Evolutionary conservation across 192 early-diverging fungal genomes (phyloP), one percentile per base, ranked within the genome.

Genomic region (Coemansia sp.): DNA sequence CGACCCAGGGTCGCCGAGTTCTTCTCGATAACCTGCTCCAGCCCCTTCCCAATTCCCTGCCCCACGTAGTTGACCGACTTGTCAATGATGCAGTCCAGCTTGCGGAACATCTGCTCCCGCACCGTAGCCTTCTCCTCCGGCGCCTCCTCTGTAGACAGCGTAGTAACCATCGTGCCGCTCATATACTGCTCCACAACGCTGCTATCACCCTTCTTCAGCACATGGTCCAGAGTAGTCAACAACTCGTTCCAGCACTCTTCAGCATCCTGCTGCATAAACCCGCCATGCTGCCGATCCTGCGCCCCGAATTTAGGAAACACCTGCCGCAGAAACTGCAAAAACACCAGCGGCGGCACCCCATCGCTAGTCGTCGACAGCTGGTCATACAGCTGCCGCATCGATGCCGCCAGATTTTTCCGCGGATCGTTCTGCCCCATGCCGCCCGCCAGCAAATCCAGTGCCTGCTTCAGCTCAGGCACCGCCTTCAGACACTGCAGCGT

Each of bases 161-260:
- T 88, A 1, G 78, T 82, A 5, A 70, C 84, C 67, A 87, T 83
- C 50, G 82, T 72, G 18, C 90, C 91, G 18, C 77, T 90, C 92
- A 99, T 93, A 63, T 88, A 95, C 70, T 89, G 88, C 0, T 92
- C 87, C 24, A 97, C 84, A 20, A 75, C 50, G 5, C 66, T 67
- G 9, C 21, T 31, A 34, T 59, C 24, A 51, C 37, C 18, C n/a
- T 43, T 48, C 43, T 38, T 33, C 43, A 71, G 33, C 10, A 59
- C 58, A 6, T 66, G 65, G 39, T 69, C 66, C 38, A 98, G 70
- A 1, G 85, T 84, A 0, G 88, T 85, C 16, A 98, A 71, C 26
- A 98, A 70, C 73, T 95, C 86, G 68, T 88, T 90, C 95, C 94
- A 98, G 78, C 92, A 97, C 70, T 99, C 97, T 73, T 99, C 95